phyloP scores from a whole-genome alignment of 805 yeast genomes.

The Ogataea minuta region DNA sequence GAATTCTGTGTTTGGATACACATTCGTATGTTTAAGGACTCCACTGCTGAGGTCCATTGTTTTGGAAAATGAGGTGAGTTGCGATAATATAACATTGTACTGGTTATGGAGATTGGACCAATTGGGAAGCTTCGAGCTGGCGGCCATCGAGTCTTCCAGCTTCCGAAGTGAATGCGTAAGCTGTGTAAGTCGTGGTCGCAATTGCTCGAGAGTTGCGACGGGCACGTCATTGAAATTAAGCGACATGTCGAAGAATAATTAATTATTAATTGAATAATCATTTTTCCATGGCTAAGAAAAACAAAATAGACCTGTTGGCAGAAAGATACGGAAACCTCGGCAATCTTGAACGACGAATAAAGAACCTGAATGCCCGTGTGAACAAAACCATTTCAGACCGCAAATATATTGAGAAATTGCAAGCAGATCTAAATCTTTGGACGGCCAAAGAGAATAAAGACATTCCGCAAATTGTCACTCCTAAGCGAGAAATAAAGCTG shows the following conservation, averaged over 20 bases:
- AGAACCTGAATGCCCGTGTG: conserved; percentile 10
- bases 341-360: conserved; percentile 14
- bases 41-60: conserved; percentile 63
- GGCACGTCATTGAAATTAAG: conserved; percentile 45
- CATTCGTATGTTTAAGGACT: conserved; percentile 63
- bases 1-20: conserved; percentile 78
- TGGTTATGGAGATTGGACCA: conserved; percentile 79
- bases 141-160: conserved; percentile 50
- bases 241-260: conserved; percentile 1
- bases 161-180: conserved; percentile 58
- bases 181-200: conserved; percentile 61
- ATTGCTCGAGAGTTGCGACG: conserved; percentile 57
- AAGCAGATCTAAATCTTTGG: conserved; percentile 17
- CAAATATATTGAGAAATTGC: conserved; percentile 18
- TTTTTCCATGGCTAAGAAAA: conserved; percentile 9
- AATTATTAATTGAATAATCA: conserved; percentile 1
- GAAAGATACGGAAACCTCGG: conserved; percentile 11
- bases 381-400: conserved; percentile 16
- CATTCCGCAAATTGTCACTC: neutral
- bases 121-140: conserved; percentile 41
- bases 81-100: conserved; percentile 78
- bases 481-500: conserved; percentile 28
- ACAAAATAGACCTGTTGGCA: conserved; percentile 6
- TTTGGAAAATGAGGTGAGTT: conserved; percentile 71
- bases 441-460: conserved; percentile 11